phyloP scores from a whole-genome alignment of 176 grass and related monocot genomes.

The Eragrostis nindensis region DNA sequence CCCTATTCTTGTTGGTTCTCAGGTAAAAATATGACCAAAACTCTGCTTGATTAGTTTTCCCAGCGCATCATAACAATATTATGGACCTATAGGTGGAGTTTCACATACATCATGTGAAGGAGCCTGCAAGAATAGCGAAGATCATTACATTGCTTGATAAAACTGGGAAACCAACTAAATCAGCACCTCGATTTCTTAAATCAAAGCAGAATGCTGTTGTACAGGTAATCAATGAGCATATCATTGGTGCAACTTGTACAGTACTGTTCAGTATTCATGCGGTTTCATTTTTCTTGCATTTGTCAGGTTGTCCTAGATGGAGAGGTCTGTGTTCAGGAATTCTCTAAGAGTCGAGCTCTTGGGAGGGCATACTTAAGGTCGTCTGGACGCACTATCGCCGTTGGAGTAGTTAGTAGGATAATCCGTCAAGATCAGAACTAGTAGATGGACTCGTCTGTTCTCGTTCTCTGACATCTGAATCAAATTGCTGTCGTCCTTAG shows the following conservation, averaged over 20 bases:
- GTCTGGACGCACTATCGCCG: constrained; percentile 75
- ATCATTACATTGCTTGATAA: constrained; percentile 85
- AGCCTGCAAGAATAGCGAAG: constrained; percentile 73
- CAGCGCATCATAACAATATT: constrained; percentile 18
- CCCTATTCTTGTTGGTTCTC: constrained; percentile 83
- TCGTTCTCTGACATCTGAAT: neutral
- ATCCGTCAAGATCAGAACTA: constrained; percentile 49
- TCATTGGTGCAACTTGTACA: neutral
- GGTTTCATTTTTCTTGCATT: neutral
- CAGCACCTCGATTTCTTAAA: constrained; percentile 81
- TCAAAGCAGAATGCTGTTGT: constrained; percentile 86
- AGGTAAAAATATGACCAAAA: constrained; percentile 56
- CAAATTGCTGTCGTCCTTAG: neutral
- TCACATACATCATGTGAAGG: constrained; percentile 98
- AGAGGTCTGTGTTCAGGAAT: constrained; percentile 85
- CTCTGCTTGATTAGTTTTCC: constrained; percentile 17
- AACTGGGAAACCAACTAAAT: constrained; percentile 75
- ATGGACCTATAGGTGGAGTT: constrained; percentile 74
- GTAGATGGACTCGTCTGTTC: neutral
- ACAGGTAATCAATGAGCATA: constrained; percentile 49
- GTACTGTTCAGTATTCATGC: constrained; percentile 8
- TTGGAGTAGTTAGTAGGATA: constrained; percentile 68
- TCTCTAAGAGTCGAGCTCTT: constrained; percentile 75
- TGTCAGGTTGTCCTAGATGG: constrained; percentile 62
- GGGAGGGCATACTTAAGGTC: constrained; percentile 82